phyloP scores from a whole-genome alignment of 805 yeast species.

The Wickerhamomyces alni region DNA sequence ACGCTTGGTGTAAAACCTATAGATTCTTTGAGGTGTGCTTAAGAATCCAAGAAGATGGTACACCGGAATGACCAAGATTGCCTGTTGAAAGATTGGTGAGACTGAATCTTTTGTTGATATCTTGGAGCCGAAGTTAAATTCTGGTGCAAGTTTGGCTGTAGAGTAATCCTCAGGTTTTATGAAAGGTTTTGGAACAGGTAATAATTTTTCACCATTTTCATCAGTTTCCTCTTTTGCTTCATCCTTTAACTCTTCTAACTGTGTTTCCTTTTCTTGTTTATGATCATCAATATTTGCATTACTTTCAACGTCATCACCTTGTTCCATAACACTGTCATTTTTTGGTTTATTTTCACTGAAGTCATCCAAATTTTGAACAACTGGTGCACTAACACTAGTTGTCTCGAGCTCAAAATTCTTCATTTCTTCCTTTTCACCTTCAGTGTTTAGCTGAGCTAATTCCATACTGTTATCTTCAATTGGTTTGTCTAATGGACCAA shows the following conservation, averaged over 20 bases:
- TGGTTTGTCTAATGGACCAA: conserved; percentile 78
- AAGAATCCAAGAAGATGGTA: conserved; percentile 77
- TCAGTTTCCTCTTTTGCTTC: conserved; percentile 22
- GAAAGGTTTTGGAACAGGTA: conserved; percentile 57
- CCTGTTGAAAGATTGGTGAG: conserved; percentile 67
- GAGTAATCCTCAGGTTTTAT: conserved; percentile 55
- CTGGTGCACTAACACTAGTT: conserved; percentile 5
- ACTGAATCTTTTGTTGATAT: conserved; percentile 28
- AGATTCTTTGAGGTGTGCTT: conserved; percentile 69
- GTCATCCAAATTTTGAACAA: conserved; percentile 3
- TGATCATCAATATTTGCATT: conserved; percentile 7
- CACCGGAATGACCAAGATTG: conserved; percentile 68
- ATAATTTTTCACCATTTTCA: conserved; percentile 24
- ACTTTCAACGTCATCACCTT: conserved; percentile 6
- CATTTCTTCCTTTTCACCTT: conserved; percentile 1
- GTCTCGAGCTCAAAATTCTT: conserved; percentile 1
- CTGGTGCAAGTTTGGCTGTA: conserved; percentile 43
- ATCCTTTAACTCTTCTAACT: conserved; percentile 18
- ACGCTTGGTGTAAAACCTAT: conserved; percentile 72
- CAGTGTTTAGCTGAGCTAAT: conserved; percentile 1
- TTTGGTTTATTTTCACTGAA: conserved; percentile 1
- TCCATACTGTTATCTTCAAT: conserved; percentile 16
- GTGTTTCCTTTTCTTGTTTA: conserved; percentile 13
- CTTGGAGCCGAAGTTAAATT: conserved; percentile 27
- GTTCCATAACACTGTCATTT: conserved; percentile 2